Evolutionary conservation across 306 rosid species (phyloP).

Genomic region (Erythrophleum fordii): DNA sequence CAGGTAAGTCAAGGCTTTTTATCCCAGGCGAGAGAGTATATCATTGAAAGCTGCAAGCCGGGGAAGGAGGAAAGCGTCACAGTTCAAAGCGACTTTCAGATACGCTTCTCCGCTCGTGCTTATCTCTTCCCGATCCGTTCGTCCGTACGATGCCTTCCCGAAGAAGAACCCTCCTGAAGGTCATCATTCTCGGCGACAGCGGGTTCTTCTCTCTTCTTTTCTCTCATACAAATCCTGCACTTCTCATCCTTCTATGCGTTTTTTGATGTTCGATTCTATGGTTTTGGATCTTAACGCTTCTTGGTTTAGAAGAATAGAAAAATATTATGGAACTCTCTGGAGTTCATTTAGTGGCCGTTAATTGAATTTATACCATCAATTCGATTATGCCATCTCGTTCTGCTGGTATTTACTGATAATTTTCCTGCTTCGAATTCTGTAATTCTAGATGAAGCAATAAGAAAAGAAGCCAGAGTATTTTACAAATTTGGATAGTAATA

Average conservation of each 20-base stretch:
- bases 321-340: conserved; percentile 3
- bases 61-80: neutral
- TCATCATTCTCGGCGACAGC: conserved; percentile 99
- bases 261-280: neutral
- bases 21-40: neutral
- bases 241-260: neutral
- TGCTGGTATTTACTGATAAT: neutral
- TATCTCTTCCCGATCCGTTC: conserved; percentile 35
- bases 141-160: conserved; percentile 84
- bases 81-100: conserved; percentile 12
- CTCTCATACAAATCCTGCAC: neutral
- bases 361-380: neutral
- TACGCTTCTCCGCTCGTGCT: neutral
- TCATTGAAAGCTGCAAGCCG: neutral
- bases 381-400: conserved; percentile 8
- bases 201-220: conserved; percentile 55
- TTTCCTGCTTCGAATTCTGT: neutral
- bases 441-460: neutral
- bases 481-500: neutral
- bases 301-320: neutral
- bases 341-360: neutral
- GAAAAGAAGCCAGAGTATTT: neutral
- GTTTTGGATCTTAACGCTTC: conserved; percentile 32
- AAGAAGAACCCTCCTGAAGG: conserved; percentile 94
- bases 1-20: neutral